Conservation (phyloP, 768 basidiomycete species). For the Piloderma croceum region DNA sequence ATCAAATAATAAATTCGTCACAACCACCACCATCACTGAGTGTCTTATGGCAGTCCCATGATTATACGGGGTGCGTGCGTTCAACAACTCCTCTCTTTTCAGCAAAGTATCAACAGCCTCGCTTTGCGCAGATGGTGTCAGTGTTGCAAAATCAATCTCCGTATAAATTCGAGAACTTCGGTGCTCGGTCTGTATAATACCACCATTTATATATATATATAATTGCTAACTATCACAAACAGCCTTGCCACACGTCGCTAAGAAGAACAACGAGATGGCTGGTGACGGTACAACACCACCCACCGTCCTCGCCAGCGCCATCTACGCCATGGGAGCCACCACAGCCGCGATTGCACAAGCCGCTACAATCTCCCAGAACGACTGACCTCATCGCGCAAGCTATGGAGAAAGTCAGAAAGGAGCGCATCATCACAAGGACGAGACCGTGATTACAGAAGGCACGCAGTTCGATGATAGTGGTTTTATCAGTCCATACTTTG, state of each 20-base stretch:
- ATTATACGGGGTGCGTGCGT: no score
- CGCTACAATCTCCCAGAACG: constrained; percentile 83
- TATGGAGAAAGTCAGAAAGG: constrained; percentile 99
- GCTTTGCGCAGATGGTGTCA: no score
- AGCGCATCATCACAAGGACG: constrained; percentile 99
- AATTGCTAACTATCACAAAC: constrained; percentile 8
- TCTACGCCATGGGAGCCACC: constrained; percentile 97
- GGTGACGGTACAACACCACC: constrained; percentile 99
- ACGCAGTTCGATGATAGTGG: constrained; percentile 99
- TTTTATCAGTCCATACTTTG: constrained; percentile 96
- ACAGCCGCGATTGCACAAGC: constrained; percentile 98
- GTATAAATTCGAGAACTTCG: no score
- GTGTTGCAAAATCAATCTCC: no score
- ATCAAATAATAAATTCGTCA: no score
- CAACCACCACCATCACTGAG: no score
- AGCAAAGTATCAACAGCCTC: no score
- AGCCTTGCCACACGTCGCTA: constrained; percentile 96
- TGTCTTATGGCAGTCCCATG: no score
- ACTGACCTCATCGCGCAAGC: constrained; percentile 90
- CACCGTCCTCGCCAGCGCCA: constrained; percentile 97
- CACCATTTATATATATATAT: no score
- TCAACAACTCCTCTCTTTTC: no score
- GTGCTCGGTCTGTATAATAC: no score
- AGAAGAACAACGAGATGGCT: constrained; percentile 94
- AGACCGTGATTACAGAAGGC: constrained; percentile 98